phyloP scores from a whole-genome alignment of 2,329 filamentous ascomycete genomes.

The Pyrenophora seminiperda region DNA sequence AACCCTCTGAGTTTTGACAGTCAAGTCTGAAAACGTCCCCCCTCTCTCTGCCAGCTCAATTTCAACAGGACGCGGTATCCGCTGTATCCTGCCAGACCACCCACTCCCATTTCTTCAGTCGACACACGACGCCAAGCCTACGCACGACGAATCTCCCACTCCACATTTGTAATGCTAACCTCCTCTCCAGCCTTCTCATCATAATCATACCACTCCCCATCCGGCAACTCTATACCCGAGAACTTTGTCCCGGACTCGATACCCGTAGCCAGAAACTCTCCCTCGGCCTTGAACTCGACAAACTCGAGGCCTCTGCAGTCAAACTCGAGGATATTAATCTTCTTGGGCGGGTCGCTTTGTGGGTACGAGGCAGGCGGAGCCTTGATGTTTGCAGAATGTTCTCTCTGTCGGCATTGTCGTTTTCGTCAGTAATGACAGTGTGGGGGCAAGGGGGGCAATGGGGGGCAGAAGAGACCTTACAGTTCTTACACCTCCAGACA shows the following conservation, averaged over 20 bases:
- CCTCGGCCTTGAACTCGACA: conserved; percentile 88
- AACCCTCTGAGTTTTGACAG: too few relatives aligned
- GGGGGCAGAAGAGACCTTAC: conserved; percentile 69
- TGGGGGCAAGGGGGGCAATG: neutral
- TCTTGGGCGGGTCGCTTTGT: conserved; percentile 72
- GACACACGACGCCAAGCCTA: conserved; percentile 44
- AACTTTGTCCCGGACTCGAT: conserved; percentile 82
- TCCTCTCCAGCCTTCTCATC: conserved; percentile 92
- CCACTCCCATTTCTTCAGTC: too few relatives aligned
- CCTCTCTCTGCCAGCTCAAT: too few relatives aligned
- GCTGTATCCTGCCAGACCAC: too few relatives aligned
- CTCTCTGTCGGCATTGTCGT: conserved; percentile 64
- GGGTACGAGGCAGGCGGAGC: conserved; percentile 73
- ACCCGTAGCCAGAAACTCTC: conserved; percentile 87
- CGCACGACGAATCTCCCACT: conserved; percentile 80
- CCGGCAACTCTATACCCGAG: conserved; percentile 75
- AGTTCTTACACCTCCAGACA: conserved; percentile 99
- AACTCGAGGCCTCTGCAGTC: conserved; percentile 96
- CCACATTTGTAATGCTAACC: conserved; percentile 87
- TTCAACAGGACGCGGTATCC: too few relatives aligned
- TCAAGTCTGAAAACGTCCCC: too few relatives aligned
- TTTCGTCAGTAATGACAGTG: conserved; percentile 11
- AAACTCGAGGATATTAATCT: conserved; percentile 82
- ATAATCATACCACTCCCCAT: conserved; percentile 98
- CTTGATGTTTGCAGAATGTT: conserved; percentile 85